phyloP scores from a whole-genome alignment of 352 stramenopile species.

The Globisporangium spiculum region DNA sequence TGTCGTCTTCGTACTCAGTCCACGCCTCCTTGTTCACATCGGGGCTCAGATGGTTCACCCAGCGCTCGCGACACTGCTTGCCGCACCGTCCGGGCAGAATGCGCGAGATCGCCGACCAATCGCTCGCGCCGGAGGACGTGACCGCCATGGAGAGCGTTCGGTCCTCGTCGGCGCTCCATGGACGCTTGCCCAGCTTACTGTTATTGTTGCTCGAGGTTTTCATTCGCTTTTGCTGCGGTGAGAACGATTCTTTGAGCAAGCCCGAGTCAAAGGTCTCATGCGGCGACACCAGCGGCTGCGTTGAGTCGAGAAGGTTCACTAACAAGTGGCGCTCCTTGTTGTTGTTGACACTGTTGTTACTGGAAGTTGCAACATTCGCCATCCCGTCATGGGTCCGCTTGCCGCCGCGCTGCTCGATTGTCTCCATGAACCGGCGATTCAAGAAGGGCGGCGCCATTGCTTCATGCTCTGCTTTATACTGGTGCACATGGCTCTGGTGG shows the following conservation, averaged over 20 bases:
- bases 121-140: constrained; percentile 50
- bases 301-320: constrained; percentile 27
- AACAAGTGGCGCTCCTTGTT: constrained; percentile 26
- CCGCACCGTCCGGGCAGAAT: constrained; percentile 92
- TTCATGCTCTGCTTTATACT: neutral
- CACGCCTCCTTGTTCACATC: constrained; percentile 94
- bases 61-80: constrained; percentile 96
- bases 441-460: constrained; percentile 16
- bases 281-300: constrained; percentile 26
- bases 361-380: neutral
- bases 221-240: constrained; percentile 55
- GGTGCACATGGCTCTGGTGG: neutral
- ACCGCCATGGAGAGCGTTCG: constrained; percentile 50
- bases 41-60: constrained; percentile 96
- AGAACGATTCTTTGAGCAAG: constrained; percentile 37
- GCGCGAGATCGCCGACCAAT: constrained; percentile 93
- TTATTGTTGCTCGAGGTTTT: constrained; percentile 24
- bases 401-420: neutral
- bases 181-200: constrained; percentile 64
- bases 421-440: constrained; percentile 22
- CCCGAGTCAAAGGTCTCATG: constrained; percentile 21
- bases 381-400: constrained; percentile 15
- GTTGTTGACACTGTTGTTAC: neutral
- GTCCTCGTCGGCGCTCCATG: constrained; percentile 66
- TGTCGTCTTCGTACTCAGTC: constrained; percentile 90